Evolutionary conservation across 345 rosid species (phyloP).

Genomic region (Erucastrum elatum): DNA sequence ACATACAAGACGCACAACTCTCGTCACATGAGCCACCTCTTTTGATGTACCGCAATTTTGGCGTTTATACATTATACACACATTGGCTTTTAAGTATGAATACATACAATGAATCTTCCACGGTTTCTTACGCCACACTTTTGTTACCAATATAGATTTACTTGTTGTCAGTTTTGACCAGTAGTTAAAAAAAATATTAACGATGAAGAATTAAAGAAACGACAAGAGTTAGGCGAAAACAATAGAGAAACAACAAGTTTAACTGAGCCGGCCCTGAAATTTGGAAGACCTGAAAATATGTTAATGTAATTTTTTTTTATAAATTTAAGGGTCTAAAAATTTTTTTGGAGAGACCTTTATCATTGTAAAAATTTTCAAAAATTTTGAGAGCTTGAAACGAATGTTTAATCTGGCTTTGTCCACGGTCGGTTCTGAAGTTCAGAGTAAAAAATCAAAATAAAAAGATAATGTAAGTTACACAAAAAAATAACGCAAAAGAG

Average conservation of each 20-base stretch:
- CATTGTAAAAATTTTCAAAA: too few relatives aligned
- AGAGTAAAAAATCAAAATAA: slow-evolving; percentile 15
- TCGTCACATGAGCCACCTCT: slow-evolving; percentile 36
- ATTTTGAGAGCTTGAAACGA: too few relatives aligned
- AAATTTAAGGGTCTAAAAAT: too few relatives aligned
- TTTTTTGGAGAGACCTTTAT: too few relatives aligned
- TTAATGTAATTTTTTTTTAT: too few relatives aligned
- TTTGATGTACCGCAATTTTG: slow-evolving; percentile 23
- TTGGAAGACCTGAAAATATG: too few relatives aligned
- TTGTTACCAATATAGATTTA: slow-evolving; percentile 11
- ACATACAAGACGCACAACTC: slow-evolving; percentile 10
- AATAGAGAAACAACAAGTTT: slow-evolving; percentile 3
- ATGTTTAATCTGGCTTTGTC: too few relatives aligned
- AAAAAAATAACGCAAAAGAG: neutral
- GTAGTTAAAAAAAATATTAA: neutral
- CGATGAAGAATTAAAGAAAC: neutral
- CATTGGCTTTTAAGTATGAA: slow-evolving; percentile 17
- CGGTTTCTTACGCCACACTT: slow-evolving; percentile 24
- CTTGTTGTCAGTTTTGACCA: slow-evolving; percentile 27
- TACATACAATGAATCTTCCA: slow-evolving; percentile 22
- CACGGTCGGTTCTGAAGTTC: too few relatives aligned
- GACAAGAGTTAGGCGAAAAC: slow-evolving; percentile 11
- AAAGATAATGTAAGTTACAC: too few relatives aligned
- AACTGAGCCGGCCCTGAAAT: too few relatives aligned
- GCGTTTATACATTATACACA: slow-evolving; percentile 8